Evolutionary conservation across 202 grass and related monocot genomes (phyloP).

Genomic region (Digitaria exilis): DNA sequence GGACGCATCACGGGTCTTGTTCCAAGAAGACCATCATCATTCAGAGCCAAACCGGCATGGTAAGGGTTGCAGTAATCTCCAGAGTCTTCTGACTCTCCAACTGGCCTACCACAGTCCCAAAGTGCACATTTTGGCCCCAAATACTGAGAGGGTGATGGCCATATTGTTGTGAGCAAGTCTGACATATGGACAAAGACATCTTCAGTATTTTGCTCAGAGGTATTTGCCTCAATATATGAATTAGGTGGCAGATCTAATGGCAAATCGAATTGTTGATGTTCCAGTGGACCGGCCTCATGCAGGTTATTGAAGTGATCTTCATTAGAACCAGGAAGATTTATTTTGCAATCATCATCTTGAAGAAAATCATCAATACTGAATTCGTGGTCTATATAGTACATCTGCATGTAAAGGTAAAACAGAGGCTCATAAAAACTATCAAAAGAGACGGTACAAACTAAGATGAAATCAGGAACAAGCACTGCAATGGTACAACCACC

Average conservation of each 20-base stretch:
- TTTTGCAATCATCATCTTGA: constrained; percentile 54
- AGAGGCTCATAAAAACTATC: constrained; percentile 38
- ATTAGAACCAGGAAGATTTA: constrained; percentile 39
- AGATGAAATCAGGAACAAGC: constrained; percentile 4
- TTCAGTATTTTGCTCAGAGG: constrained; percentile 45
- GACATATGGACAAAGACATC: constrained; percentile 74
- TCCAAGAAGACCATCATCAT: constrained; percentile 86
- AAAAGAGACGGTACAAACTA: constrained; percentile 9
- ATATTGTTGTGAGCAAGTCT: constrained; percentile 77
- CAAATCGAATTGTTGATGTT: constrained; percentile 68
- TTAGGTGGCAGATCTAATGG: constrained; percentile 49
- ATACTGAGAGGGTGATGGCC: constrained; percentile 80
- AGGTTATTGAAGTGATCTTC: constrained; percentile 47
- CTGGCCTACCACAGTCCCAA: constrained; percentile 91
- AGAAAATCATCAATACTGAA: constrained; percentile 65
- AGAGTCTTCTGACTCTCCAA: constrained; percentile 64
- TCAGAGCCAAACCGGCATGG: constrained; percentile 79
- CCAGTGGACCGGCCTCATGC: constrained; percentile 53
- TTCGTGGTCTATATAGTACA: constrained; percentile 75
- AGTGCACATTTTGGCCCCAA: constrained; percentile 94
- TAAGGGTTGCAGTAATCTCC: constrained; percentile 86
- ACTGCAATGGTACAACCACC: neutral
- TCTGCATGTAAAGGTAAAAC: constrained; percentile 51
- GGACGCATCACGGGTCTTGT: constrained; percentile 84
- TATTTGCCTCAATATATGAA: constrained; percentile 50